Conservation (phyloP, 257 asterid species). For the Nicotiana undulata region DNA sequence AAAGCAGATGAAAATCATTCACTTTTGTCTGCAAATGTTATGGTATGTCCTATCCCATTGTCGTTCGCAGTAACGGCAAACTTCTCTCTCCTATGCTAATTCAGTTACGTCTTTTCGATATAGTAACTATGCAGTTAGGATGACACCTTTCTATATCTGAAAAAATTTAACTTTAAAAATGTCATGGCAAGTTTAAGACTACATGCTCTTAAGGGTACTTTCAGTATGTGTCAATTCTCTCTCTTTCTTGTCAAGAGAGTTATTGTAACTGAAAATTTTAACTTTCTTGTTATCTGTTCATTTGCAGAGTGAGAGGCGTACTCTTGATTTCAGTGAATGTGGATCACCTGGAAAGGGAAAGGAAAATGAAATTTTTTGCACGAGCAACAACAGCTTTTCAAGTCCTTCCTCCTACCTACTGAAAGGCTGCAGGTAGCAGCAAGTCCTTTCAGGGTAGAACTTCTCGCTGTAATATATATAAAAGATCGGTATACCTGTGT, state of each 20-base stretch:
- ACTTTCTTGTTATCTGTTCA: not conserved
- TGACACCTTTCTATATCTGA: no score
- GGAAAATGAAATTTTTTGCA: constrained; percentile 29
- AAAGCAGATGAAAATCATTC: constrained; percentile 30
- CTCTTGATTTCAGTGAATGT: constrained; percentile 83
- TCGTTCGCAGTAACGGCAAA: not conserved
- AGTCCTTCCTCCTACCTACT: constrained; percentile 70
- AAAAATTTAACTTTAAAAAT: no score
- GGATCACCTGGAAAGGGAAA: constrained; percentile 55
- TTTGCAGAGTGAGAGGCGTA: constrained; percentile 65
- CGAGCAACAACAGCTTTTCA: constrained; percentile 31
- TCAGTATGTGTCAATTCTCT: not conserved
- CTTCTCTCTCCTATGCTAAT: not conserved
- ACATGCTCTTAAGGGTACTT: not conserved
- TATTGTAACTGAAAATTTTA: not conserved
- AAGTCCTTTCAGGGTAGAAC: constrained; percentile 4
- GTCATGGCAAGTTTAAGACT: no score
- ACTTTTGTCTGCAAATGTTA: constrained; percentile 25
- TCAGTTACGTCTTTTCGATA: not conserved
- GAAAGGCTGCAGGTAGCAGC: constrained; percentile 58
- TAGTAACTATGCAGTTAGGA: not conserved
- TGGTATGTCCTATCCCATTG: constrained; percentile 32
- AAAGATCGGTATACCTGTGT: constrained; percentile 4
- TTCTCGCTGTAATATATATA: constrained; percentile 6
- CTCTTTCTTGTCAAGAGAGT: not conserved